Evolutionary conservation across 306 rosid genomes (phyloP).

Genomic region (Lathyrus sativus): DNA sequence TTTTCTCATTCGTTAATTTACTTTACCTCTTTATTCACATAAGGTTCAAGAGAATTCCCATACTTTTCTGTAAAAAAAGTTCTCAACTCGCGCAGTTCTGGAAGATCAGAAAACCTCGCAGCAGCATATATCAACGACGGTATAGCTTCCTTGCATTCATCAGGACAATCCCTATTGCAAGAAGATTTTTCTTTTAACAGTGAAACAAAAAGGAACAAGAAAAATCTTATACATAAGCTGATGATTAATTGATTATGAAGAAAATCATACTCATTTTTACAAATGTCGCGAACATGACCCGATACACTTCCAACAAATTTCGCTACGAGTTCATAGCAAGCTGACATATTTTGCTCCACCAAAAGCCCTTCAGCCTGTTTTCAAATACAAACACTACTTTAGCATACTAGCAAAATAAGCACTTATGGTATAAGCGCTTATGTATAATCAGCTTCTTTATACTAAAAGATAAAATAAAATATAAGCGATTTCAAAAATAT

Average conservation of each 20-base stretch:
- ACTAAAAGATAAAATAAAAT: too few relatives aligned
- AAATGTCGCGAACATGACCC: constrained; percentile 51
- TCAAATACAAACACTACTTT: constrained; percentile 15
- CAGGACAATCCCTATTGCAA: constrained; percentile 62
- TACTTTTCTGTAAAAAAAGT: constrained; percentile 53
- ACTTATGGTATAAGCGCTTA: neutral
- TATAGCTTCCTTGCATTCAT: constrained; percentile 78
- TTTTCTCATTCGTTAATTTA: constrained; percentile 14
- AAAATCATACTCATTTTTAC: constrained; percentile 55
- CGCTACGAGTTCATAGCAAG: constrained; percentile 61
- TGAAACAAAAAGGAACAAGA: neutral
- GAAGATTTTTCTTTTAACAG: constrained; percentile 1
- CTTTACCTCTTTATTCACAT: constrained; percentile 64
- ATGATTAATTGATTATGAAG: neutral
- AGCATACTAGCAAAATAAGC: neutral
- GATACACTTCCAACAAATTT: constrained; percentile 49
- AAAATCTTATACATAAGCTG: neutral
- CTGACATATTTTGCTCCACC: constrained; percentile 59
- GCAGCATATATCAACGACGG: constrained; percentile 77
- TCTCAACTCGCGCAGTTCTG: constrained; percentile 81
- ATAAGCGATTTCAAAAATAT: too few relatives aligned
- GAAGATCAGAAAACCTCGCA: constrained; percentile 84
- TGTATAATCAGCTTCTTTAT: neutral
- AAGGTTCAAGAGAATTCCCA: constrained; percentile 57
- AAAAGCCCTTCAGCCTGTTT: constrained; percentile 78